A percentile compares a stretch with the other conserved stretches of the same genome.
phyloP scores from a whole-genome alignment of 139 green algal genomes.

The Coelastrella sp. region DNA sequence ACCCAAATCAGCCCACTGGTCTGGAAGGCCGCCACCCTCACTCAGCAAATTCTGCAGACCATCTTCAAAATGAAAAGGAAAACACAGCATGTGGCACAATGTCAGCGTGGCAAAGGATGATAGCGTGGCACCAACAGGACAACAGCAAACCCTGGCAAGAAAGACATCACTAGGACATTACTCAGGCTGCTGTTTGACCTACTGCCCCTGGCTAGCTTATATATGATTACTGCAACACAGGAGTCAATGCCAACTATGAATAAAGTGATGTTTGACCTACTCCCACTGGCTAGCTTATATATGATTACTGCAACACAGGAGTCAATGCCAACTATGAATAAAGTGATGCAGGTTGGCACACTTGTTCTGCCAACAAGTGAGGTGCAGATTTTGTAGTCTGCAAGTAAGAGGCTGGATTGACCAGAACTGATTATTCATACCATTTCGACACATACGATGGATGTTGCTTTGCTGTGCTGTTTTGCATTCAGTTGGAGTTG shows the following conservation, averaged over 20 bases:
- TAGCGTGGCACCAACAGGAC: background rate
- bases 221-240: background rate
- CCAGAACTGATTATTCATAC: background rate
- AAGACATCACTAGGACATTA: background rate
- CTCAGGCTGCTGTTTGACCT: background rate
- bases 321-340: background rate
- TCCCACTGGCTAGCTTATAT: no score
- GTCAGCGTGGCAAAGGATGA: background rate
- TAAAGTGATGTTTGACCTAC: no score
- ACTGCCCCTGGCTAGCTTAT: background rate
- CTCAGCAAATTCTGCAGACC: background rate
- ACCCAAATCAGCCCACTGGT: background rate
- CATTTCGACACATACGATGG: slow-evolving; percentile 5
- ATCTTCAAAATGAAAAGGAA: background rate
- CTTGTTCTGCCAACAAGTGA: background rate
- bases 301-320: background rate
- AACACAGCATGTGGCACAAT: slow-evolving; percentile 5
- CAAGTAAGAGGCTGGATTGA: background rate
- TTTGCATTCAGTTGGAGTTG: background rate
- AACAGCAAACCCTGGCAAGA: background rate
- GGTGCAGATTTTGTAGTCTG: background rate
- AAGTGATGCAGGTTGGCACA: background rate
- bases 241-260: background rate
- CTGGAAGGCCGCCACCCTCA: background rate
- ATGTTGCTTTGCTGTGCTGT: no score